Evolutionary conservation across 352 stramenopile genomes (phyloP), one percentile per base, ranked within the genome.

Genomic region (Globisporangium solare): DNA sequence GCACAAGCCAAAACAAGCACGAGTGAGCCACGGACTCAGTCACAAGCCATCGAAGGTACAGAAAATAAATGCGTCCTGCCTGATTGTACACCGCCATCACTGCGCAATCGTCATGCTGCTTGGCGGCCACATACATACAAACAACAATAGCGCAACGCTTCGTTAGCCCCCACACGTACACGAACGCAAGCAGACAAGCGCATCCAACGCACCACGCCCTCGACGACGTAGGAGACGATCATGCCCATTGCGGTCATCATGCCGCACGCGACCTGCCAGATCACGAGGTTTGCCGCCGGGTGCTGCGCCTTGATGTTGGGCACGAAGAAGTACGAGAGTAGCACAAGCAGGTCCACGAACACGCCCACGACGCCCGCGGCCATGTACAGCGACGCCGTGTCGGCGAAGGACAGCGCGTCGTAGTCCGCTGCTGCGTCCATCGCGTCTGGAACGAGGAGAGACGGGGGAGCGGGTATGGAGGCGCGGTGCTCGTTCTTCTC

Each of bases 301-400:
- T 94, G 84, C 50, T 94, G 84, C 55, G 77, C 76, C 46, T 84
- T 83, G 67, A 94, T 83, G 55, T 75, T 87, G 14, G 84, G 80
- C 43, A 92, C 67, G 24, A 86, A 62, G 35, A 89, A 68, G 52
- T 83, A 94, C 11, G 84, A 91, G 18, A 79, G 61, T 39, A 94
- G 59, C 12, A 92, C 61, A 42, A 89, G 56, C 47, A 89, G 62
- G 50, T 94, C 81, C 15, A 86, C 47, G 18, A 85, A 56, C 5
- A 70, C 41, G 27, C 82, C 82, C 24, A 91, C 47, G 51, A 80
- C 46, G n/a, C 84, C 80, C 39, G 79, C 74, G 15, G 74, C 70
- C 57, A 90, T 66, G 49, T 77, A 85, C 27, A 92, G 53, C 65
- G 80, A 63, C 55, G 69, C 64, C 57, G 66, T 75, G 58, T 86